phyloP scores from a whole-genome alignment of 176 grass and related monocot genomes.

The Secale cereale region DNA sequence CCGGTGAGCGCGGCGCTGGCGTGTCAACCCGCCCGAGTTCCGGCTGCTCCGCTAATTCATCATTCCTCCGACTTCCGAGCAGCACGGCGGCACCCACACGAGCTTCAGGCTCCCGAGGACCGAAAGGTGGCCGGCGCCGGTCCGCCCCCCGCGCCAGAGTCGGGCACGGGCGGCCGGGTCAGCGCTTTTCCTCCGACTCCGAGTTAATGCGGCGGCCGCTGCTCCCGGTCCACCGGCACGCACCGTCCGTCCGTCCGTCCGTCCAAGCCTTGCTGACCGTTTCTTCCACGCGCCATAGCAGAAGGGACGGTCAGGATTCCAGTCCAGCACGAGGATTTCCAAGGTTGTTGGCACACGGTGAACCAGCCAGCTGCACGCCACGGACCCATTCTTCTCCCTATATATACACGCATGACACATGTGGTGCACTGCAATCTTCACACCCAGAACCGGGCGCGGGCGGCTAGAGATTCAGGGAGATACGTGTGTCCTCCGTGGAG shows the following conservation, averaged over 20 bases:
- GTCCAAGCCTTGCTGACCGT: constrained; percentile 12
- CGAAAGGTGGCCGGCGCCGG: too few species aligned
- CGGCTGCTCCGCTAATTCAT: constrained; percentile 5
- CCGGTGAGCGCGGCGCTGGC: not conserved
- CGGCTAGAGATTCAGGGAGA: too few species aligned
- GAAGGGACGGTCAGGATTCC: not conserved
- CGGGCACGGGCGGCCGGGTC: not conserved
- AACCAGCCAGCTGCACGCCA: too few species aligned
- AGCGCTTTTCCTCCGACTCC: not conserved
- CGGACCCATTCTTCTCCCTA: too few species aligned
- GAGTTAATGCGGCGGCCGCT: not conserved
- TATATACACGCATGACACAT: too few species aligned
- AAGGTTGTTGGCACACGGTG: too few species aligned
- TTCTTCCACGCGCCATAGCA: not conserved
- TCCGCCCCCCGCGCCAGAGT: too few species aligned
- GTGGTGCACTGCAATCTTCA: too few species aligned
- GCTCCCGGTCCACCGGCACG: not conserved
- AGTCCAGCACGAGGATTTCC: not conserved
- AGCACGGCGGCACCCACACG: too few species aligned
- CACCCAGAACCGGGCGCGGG: too few species aligned
- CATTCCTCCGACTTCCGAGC: constrained; percentile 20
- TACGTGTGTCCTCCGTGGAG: too few species aligned
- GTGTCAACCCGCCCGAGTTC: constrained; percentile 17
- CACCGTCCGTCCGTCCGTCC: not conserved
- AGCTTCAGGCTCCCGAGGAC: too few species aligned